Evolutionary conservation across 1,284 basidiomycete species (phyloP), one percentile per base, ranked within the genome.

Genomic region (Crucibulum cyathiforme): DNA sequence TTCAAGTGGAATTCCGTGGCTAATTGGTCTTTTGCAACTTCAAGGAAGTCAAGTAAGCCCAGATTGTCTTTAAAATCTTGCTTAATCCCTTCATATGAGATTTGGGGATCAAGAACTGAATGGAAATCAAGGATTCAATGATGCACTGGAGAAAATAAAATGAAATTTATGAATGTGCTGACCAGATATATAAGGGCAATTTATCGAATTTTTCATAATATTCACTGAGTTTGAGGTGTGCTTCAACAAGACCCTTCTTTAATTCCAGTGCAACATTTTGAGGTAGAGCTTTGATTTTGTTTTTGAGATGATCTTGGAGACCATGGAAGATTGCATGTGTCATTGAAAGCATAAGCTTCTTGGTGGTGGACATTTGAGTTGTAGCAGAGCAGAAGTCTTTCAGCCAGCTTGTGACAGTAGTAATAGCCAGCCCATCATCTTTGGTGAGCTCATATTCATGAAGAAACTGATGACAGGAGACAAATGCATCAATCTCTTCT

Each of bases 281-380:
- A 6, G 38, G 38, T 19, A 54, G 53, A 5, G 39, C 38, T 10
- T n/a, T 38, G 36, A 53, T 53, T 37, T 12, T n/a, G 8, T 46
- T 15, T n/a, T 48, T 36, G 19, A 72, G 46, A 12, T 69, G 39
- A 4, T 71, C 65, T 57, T 73, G 70, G 7, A 73, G 67, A 2
- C 67, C 70, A 8, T 64, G 61, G 41, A 71, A 71, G 31, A 67
- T 59, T 0, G 68, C 65, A 36, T 63, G 62, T 0, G 60, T 67
- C 5, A 64, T 58, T 2, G 70, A 72, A 6, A 72, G 57, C 66
- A 67, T 72, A 1, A 70, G 64, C 0, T 53, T 43, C 15, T 60
- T 60, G 0, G 72, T 73, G 2, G 61, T 31, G 2, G 71, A 75
- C 71, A 75, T 75, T 41, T 73, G 50, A 0, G 52, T 65, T 0